Percentiles rank a stretch among this genome's conserved stretches.
Evolutionary conservation across 2,329 filamentous ascomycete species (phyloP).

Genomic region (Arthroderma uncinatum): DNA sequence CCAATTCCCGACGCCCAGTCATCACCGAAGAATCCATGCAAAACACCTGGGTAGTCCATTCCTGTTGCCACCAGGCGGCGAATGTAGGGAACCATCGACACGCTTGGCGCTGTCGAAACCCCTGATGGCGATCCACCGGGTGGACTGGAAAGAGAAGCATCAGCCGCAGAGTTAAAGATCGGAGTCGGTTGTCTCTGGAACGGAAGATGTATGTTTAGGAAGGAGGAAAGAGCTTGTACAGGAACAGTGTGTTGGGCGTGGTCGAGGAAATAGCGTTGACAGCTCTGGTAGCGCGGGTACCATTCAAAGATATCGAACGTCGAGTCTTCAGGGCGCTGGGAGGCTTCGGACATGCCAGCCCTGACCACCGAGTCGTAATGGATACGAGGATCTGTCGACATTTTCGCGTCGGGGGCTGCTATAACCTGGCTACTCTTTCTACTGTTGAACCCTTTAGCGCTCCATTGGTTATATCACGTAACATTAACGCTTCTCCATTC

Average conservation of each 20-base stretch:
- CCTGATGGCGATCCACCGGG: constrained; percentile 33
- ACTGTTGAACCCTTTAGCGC: constrained; percentile 4
- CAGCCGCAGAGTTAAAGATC: constrained; percentile 31
- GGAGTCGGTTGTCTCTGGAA: constrained; percentile 57
- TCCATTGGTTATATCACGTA: not conserved
- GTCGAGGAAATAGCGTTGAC: constrained; percentile 82
- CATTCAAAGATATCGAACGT: constrained; percentile 65
- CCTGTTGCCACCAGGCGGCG: constrained; percentile 82
- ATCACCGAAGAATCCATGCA: constrained; percentile 95
- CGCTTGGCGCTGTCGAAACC: constrained; percentile 30
- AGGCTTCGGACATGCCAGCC: constrained; percentile 28
- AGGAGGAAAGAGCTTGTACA: constrained; percentile 79
- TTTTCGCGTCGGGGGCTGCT: not conserved
- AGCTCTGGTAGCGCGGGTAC: constrained; percentile 84
- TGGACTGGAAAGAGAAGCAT: constrained; percentile 27
- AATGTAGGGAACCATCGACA: constrained; percentile 78
- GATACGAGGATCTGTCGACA: constrained; percentile 8
- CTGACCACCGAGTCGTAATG: constrained; percentile 30
- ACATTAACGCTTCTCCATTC: not conserved
- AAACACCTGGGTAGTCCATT: constrained; percentile 73
- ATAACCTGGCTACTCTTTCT: constrained; percentile 2
- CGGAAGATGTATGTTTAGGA: constrained; percentile 83
- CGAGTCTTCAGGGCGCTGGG: constrained; percentile 30
- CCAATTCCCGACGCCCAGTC: constrained; percentile 75
- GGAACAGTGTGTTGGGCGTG: constrained; percentile 72